phyloP scores from a whole-genome alignment of 163 green algal genomes.

The Prototheca stagnorum region DNA sequence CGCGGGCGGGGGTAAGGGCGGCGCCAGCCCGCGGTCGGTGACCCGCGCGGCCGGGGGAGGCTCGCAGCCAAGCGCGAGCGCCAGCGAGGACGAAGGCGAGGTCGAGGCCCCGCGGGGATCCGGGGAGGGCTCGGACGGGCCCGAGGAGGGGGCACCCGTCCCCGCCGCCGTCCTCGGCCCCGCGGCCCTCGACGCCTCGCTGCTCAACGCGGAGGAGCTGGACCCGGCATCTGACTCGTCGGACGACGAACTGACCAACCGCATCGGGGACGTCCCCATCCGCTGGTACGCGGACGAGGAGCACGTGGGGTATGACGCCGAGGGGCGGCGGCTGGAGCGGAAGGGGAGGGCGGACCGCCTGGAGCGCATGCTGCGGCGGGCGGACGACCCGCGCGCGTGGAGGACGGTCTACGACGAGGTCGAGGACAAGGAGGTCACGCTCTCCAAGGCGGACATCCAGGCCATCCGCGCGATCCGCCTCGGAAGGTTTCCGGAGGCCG shows the following conservation, averaged over 20 bases:
- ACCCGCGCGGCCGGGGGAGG: no score
- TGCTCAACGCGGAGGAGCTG: background rate
- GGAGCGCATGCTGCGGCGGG: slow-evolving; percentile 49
- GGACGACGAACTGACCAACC: slow-evolving; percentile 79
- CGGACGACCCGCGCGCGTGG: slow-evolving; percentile 25
- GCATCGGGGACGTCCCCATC: slow-evolving; percentile 77
- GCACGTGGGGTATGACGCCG: slow-evolving; percentile 70
- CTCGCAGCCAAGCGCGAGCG: no score
- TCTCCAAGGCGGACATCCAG: slow-evolving; percentile 74
- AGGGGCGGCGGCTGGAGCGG: slow-evolving; percentile 29
- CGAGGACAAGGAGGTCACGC: slow-evolving; percentile 84
- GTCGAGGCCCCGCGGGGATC: no score
- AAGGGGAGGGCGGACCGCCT: slow-evolving; percentile 41
- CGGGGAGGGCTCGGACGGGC: no score
- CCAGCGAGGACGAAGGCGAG: no score
- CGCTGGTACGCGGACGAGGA: slow-evolving; percentile 92
- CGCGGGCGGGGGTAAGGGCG: no score
- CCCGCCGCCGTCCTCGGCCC: no score
- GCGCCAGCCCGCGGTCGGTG: no score
- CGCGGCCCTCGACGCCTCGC: no score
- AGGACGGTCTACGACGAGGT: slow-evolving; percentile 90
- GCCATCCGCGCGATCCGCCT: slow-evolving; percentile 82
- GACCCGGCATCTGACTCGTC: slow-evolving; percentile 66
- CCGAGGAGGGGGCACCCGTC: no score
- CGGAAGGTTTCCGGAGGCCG: slow-evolving; percentile 69